phyloP scores from a whole-genome alignment of 2,329 filamentous ascomycete species.

The Emergomyces orientalis region DNA sequence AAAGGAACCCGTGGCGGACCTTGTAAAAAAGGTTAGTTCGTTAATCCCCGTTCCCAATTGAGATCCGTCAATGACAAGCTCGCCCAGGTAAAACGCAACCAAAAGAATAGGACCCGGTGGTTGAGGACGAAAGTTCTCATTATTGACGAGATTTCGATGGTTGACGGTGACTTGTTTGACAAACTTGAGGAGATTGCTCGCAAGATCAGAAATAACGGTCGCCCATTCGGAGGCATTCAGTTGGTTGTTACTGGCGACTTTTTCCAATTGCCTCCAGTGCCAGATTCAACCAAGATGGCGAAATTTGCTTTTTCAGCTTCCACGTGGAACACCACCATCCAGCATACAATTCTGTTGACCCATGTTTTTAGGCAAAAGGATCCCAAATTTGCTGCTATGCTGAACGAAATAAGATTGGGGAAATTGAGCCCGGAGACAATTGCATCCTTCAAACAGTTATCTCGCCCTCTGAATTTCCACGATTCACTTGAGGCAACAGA shows the following conservation, averaged over 20 bases:
- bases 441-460: constrained; percentile 62
- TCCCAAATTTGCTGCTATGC: constrained; percentile 79
- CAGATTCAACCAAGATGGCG: constrained; percentile 60
- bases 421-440: constrained; percentile 69
- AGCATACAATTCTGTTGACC: constrained; percentile 90
- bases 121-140: constrained; percentile 76
- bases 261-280: constrained; percentile 91
- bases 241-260: constrained; percentile 94
- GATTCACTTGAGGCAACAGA: constrained; percentile 79
- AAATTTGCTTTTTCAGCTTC: constrained; percentile 91
- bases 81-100: constrained; percentile 62
- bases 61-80: constrained; percentile 1
- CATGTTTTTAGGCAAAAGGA: constrained; percentile 96
- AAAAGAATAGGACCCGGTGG: constrained; percentile 84
- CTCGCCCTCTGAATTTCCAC: constrained; percentile 59
- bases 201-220: constrained; percentile 76
- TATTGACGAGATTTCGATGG: constrained; percentile 96
- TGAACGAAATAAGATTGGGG: constrained; percentile 95
- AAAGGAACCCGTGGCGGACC: constrained; percentile 69
- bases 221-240: constrained; percentile 92
- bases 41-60: constrained; percentile 14
- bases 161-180: constrained; percentile 93
- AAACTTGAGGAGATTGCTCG: constrained; percentile 86
- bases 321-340: constrained; percentile 85
- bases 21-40: constrained; percentile 61